Percentiles rank a stretch among this genome's conserved stretches.
Evolutionary conservation across 2,329 filamentous ascomycete genomes (phyloP).

Genomic region (Apiospora hydei): DNA sequence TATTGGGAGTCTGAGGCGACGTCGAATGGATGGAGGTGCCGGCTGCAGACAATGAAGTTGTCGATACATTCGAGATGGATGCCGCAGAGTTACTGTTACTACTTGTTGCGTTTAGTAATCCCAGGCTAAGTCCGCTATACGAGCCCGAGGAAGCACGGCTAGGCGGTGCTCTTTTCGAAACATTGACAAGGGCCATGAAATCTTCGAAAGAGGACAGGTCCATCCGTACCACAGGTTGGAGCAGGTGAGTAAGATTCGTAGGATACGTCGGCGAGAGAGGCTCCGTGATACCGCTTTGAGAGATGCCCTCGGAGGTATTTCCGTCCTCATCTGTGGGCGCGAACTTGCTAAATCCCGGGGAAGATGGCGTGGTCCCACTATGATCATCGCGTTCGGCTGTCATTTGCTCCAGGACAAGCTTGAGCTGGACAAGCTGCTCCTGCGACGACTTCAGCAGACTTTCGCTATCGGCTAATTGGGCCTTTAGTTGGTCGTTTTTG

Average conservation of each 20-base stretch:
- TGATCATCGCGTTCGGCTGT: conserved; percentile 75
- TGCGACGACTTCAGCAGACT: conserved; percentile 86
- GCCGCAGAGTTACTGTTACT: conserved; percentile 57
- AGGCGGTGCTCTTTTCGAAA: conserved; percentile 64
- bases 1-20: conserved; percentile 66
- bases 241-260: conserved; percentile 79
- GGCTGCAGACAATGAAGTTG: conserved; percentile 61
- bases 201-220: conserved; percentile 86
- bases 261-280: conserved; percentile 62
- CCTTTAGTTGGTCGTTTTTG: conserved; percentile 86
- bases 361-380: conserved; percentile 79
- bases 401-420: conserved; percentile 91
- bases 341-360: conserved; percentile 76
- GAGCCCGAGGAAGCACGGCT: conserved; percentile 78
- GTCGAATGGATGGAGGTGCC: conserved; percentile 55
- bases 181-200: conserved; percentile 78
- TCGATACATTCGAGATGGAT: conserved; percentile 61
- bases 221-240: conserved; percentile 83
- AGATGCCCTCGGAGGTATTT: conserved; percentile 45
- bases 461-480: conserved; percentile 88
- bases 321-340: conserved; percentile 62
- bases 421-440: conserved; percentile 90
- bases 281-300: conserved; percentile 50
- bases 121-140: conserved; percentile 68
- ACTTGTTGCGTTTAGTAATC: conserved; percentile 56